Base-by-base conservation (phyloP, 768 basidiomycete species). In the Roridomyces roridus region DNA sequence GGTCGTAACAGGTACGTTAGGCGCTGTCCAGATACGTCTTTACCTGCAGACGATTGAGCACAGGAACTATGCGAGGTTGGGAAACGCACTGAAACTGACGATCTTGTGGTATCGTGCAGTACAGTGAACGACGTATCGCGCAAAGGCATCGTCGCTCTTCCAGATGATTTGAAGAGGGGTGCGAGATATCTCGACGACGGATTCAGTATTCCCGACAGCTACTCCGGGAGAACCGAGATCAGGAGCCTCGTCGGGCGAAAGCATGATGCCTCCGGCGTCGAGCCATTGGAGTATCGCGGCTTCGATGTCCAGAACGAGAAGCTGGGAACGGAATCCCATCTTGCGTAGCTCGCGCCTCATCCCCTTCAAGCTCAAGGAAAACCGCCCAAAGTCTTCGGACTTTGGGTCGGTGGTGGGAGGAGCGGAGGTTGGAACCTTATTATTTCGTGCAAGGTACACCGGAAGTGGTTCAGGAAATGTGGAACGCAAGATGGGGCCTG, bases 381-480 rank as follows among this genome's bases (percentile, higher is more conserved):
- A 93, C 6, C 88, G 79, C 8, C 92, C 91, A 2, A 89, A 88
- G 68, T 84, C 82, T 36, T 89, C 84, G 14, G 86, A 83, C 35
- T 64, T 66, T 0, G 84, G 80, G 60, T 89, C 81, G 28, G 69
- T 67, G 4, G 67, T 56, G 0, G 82, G 76, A 14, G 76, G 74
- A 4, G 67, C 55, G 1, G 79, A 65, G 7, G 81, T 64, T 0
- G 89, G 85, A 0, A 89, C 63, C 51, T 79, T 76, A 8, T 78
- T 69, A 51, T 76, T 85, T 39, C 92, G 87, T 6, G 85, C 80
- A 6, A 94, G 81, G 65, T 85, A 92, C 1, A 79, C 42, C 0
- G 92, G 92, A 0, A 93, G 76, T 0, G 92, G 92, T 57, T 84
- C 80, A 2, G 92, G 91, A 65, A 93, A 94, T 0, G 92, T 92